phyloP scores from a whole-genome alignment of 257 asterid species.

The Voacanga thouarsii region DNA sequence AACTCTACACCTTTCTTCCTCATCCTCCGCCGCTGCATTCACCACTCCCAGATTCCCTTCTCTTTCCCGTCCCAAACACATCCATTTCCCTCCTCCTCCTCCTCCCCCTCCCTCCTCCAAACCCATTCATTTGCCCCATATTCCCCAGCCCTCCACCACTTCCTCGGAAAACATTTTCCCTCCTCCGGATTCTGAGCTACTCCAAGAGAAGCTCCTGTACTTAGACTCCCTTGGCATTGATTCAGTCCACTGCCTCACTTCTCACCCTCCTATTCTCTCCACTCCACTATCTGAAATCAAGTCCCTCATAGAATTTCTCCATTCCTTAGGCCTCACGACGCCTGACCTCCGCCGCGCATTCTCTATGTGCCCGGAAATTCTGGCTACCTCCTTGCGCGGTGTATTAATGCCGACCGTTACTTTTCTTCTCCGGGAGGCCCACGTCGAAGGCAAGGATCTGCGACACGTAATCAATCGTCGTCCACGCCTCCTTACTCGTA shows the following conservation, averaged over 20 bases:
- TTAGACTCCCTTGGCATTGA: constrained; percentile 81
- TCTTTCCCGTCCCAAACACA: constrained; percentile 34
- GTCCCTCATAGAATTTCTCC: constrained; percentile 60
- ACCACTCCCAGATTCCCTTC: constrained; percentile 24
- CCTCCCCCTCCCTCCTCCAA: constrained; percentile 17
- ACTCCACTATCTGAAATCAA: constrained; percentile 55
- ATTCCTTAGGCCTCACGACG: constrained; percentile 47
- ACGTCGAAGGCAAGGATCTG: constrained; percentile 43
- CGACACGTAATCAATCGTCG: constrained; percentile 84
- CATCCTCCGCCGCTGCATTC: constrained; percentile 6
- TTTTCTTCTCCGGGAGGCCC: constrained; percentile 82
- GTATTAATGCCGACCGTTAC: constrained; percentile 61
- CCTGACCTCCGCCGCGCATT: constrained; percentile 66
- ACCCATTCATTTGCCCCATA: constrained; percentile 18
- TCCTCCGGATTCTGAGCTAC: constrained; percentile 23
- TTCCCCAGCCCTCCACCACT: constrained; percentile 21
- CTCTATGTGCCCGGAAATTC: constrained; percentile 78
- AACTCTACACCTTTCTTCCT: constrained; percentile 35
- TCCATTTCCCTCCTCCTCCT: constrained; percentile 28
- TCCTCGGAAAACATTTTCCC: constrained; percentile 20
- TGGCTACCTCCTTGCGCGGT: constrained; percentile 43
- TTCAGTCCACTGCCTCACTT: constrained; percentile 54
- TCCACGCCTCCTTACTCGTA: constrained; percentile 66
- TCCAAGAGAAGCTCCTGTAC: constrained; percentile 65
- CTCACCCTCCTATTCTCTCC: constrained; percentile 55